Base-by-base conservation (phyloP, 2,329 filamentous ascomycete species). In the Gliomastix tumulicola region DNA sequence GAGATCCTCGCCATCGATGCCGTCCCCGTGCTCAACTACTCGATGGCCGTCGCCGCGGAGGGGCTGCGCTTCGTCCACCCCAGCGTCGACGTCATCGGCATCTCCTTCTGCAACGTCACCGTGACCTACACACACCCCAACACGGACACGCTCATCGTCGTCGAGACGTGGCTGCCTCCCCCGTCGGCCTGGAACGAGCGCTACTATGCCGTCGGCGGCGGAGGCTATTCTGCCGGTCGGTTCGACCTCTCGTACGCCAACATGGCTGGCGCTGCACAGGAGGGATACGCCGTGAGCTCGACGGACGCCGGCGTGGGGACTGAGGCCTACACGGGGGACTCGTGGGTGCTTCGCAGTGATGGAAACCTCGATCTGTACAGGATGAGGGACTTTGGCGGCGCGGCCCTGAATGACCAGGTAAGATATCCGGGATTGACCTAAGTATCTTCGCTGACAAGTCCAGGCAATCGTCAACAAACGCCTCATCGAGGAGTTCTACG, bases 401-500 rank as follows among this genome's bases (percentile, higher is more conserved):
- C n/a, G n/a, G n/a, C n/a, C n/a, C n/a, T n/a, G n/a, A n/a, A 20
- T 20, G 32, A 34, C 32, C 13, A 31, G 30, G 30, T 31, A 17
- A 17, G 30, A n/a, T n/a, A n/a, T n/a, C n/a, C n/a, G n/a, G n/a
- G n/a, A n/a, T n/a, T n/a, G n/a, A n/a, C n/a, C n/a, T n/a, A n/a
- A n/a, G n/a, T n/a, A n/a, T n/a, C n/a, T n/a, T n/a, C 5, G 30
- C 30, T 31, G 7, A 31, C 16, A 11, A n/a, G 5, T 17, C 3
- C 2, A 49, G 48, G 59, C 66, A 1, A 59, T 62, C 2, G 43
- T 63, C 10, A 59, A 59, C 5, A 72, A 72, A 43, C 32, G 53
- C 11, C 44, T 73, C 12, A 59, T 60, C 7, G 44, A 63, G 18
- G 49, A 50, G 6, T 71, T 64, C 48, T 74, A 73, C 40, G 49